phyloP scores from a whole-genome alignment of 2,329 filamentous ascomycete genomes.

The Phyllosticta citrichinensis region DNA sequence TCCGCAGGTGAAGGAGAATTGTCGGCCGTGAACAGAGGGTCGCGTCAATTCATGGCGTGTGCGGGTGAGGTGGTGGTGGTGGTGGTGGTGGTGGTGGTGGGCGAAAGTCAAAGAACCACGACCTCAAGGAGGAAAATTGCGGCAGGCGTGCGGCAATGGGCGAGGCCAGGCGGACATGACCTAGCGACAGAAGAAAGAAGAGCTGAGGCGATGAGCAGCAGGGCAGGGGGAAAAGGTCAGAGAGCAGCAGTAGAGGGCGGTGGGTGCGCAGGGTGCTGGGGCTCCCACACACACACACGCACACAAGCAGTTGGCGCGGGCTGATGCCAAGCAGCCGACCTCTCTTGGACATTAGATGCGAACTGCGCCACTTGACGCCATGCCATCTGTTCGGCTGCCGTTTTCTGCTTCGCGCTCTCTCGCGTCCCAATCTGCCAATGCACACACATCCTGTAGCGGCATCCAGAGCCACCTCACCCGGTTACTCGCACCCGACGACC shows the following conservation, averaged over 20 bases:
- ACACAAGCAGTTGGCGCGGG: background rate
- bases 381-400: background rate
- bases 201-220: background rate
- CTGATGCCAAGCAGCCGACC: background rate
- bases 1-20: background rate
- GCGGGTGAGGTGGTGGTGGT: background rate
- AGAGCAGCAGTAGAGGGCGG: background rate
- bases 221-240: background rate
- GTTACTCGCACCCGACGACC: background rate
- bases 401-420: background rate
- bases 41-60: background rate
- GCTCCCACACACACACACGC: background rate
- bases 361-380: background rate
- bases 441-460: background rate
- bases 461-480: background rate
- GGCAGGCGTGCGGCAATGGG: background rate
- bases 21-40: background rate
- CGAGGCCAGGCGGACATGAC: constrained; percentile 4
- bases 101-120: background rate
- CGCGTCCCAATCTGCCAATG: too few relatives aligned
- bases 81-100: background rate
- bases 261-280: constrained; percentile 3
- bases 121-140: background rate
- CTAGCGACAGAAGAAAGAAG: background rate
- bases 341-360: background rate